Conservation (phyloP, 306 rosid species). For the Purshia tridentata region DNA sequence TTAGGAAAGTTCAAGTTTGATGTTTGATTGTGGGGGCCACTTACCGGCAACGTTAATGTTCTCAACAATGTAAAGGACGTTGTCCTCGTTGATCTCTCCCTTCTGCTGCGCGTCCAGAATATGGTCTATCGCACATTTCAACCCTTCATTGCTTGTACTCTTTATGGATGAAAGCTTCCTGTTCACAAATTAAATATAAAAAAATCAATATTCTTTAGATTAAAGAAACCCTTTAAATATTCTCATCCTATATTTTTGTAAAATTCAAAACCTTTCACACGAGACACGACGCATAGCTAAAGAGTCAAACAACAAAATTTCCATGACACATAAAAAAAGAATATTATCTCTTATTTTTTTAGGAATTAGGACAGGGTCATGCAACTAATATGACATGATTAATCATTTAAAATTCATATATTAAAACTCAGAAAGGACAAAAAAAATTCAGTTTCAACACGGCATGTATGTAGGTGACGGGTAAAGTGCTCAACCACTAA, state of each 20-base stretch:
- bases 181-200: not conserved
- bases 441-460: not conserved
- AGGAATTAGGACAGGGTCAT: no score
- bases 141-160: conserved; percentile 42
- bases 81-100: conserved; percentile 92
- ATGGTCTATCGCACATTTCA: conserved; percentile 87
- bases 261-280: not conserved
- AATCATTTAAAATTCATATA: no score
- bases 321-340: not conserved
- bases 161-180: conserved; percentile 66
- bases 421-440: not conserved
- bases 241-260: not conserved
- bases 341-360: no score
- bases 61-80: conserved; percentile 93
- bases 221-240: no score
- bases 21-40: not conserved
- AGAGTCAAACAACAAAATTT: not conserved
- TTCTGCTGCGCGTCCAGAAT: conserved; percentile 79
- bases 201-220: no score
- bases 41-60: conserved; percentile 92
- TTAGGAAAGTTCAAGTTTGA: not conserved
- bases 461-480: no score
- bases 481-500: no score
- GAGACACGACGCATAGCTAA: not conserved
- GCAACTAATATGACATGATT: no score